Conservation (phyloP, 1,284 basidiomycete species). For the Albatrellus sp. region DNA sequence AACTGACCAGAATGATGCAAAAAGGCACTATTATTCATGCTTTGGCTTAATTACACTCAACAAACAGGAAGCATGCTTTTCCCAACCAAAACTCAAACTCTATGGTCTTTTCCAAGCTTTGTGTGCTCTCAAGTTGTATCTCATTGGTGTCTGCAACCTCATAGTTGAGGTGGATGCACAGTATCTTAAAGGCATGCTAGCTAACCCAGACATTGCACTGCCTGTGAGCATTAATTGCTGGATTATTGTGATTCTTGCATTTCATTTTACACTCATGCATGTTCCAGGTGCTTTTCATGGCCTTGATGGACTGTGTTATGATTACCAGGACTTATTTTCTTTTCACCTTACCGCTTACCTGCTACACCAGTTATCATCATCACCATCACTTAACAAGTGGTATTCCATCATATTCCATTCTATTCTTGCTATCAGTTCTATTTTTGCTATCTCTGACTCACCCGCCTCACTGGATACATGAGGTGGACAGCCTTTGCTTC, state of each 20-base stretch:
- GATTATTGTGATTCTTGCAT: conserved; percentile 25
- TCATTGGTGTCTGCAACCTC: conserved; percentile 23
- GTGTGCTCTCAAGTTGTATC: conserved; percentile 13
- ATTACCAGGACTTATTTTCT: too few relatives aligned
- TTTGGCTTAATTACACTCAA: conserved; percentile 24
- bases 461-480: too few relatives aligned
- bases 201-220: conserved; percentile 18
- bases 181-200: conserved; percentile 3
- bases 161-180: conserved; percentile 21
- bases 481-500: too few relatives aligned
- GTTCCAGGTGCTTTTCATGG: conserved; percentile 10
- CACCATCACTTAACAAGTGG: too few relatives aligned
- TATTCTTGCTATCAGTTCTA: too few relatives aligned
- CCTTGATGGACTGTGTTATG: conserved; percentile 1
- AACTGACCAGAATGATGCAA: conserved; percentile 9
- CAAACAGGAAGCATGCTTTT: conserved; percentile 22
- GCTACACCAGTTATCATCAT: too few relatives aligned
- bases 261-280: conserved; percentile 22
- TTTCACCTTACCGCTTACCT: too few relatives aligned
- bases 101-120: conserved; percentile 25
- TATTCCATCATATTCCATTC: too few relatives aligned
- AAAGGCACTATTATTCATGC: background rate
- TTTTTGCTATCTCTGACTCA: too few relatives aligned
- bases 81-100: conserved; percentile 28
- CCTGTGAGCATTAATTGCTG: conserved; percentile 26